These are phyloP conservation scores for Falciphora oryzae DNA, from an alignment of 2,329 filamentous ascomycete species.

Conservation along the genomic window DNA sequence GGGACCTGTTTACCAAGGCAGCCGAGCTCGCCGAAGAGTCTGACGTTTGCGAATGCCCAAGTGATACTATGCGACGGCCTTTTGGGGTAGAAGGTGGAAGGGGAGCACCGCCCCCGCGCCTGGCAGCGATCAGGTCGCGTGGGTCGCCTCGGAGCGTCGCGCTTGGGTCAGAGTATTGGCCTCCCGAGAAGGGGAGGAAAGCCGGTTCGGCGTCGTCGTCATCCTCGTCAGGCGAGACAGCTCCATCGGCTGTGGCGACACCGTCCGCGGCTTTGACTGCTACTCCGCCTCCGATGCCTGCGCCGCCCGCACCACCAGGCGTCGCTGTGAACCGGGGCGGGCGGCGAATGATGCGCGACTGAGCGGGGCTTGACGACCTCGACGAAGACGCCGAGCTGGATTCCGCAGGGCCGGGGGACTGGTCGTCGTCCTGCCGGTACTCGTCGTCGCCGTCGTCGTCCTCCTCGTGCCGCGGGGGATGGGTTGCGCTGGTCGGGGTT, in stretches of 20 bases:
- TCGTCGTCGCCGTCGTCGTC: neutral
- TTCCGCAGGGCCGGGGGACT: slow-evolving; percentile 38
- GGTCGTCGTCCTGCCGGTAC: slow-evolving; percentile 10
- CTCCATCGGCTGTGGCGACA: slow-evolving; percentile 23
- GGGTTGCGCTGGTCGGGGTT: slow-evolving; percentile 15
- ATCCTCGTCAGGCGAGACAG: slow-evolving; percentile 36
- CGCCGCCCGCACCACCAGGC: neutral
- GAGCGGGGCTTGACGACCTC: slow-evolving; percentile 42
- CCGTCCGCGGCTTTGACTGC: slow-evolving; percentile 14
- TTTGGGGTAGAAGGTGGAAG: neutral
- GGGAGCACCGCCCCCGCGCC: neutral
- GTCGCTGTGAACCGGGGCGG: slow-evolving; percentile 41
- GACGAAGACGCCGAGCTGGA: slow-evolving; percentile 29
- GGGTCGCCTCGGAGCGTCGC: slow-evolving; percentile 47
- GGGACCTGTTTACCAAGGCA: slow-evolving; percentile 29
- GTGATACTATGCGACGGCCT: slow-evolving; percentile 18
- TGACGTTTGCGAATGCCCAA: slow-evolving; percentile 49
- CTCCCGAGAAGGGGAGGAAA: slow-evolving; percentile 42
- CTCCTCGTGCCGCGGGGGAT: neutral
- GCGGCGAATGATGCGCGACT: slow-evolving; percentile 55
- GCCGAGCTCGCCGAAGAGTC: slow-evolving; percentile 57
- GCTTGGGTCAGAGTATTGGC: slow-evolving; percentile 39
- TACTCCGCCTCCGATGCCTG: slow-evolving; percentile 14
- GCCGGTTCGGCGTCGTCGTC: slow-evolving; percentile 52
- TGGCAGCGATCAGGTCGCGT: slow-evolving; percentile 27